Percentiles rank a stretch among this genome's conserved stretches.
phyloP scores from a whole-genome alignment of 441 rosid species.

The Metrosideros polymorpha region DNA sequence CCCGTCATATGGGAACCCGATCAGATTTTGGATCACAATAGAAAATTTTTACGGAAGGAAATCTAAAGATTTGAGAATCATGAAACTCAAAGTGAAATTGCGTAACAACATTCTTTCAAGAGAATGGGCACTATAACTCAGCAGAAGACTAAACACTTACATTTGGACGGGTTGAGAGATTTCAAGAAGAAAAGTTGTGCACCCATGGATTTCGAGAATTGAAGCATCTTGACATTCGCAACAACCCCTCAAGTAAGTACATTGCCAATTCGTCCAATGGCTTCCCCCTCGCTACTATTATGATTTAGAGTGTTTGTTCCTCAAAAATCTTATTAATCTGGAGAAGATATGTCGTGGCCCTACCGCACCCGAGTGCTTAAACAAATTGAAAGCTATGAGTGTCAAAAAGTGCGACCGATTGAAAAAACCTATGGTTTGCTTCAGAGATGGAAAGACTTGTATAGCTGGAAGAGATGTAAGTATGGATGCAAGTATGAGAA shows the following conservation, averaged over 20 bases:
- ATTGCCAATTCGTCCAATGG: background rate
- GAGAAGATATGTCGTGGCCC: background rate
- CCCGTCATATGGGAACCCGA: background rate
- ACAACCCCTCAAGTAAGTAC: background rate
- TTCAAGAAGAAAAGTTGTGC: background rate
- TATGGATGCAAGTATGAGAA: background rate
- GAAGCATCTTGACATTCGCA: background rate
- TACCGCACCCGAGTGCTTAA: background rate
- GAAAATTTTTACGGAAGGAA: background rate
- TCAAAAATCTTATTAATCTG: background rate
- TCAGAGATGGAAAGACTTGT: background rate
- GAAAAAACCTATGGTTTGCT: background rate
- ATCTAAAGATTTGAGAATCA: background rate
- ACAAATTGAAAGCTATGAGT: background rate
- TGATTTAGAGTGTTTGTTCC: background rate
- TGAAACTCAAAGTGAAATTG: background rate
- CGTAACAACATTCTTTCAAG: background rate
- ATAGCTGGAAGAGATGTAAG: rapidly evolving
- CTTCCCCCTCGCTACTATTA: background rate
- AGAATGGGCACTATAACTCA: background rate
- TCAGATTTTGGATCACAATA: background rate
- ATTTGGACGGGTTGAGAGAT: background rate
- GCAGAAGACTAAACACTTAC: background rate
- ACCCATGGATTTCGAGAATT: background rate
- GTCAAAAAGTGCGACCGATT: background rate